Percentiles rank a stretch among this genome's conserved stretches.
Evolutionary conservation across 129 eudicot genomes (phyloP).

Genomic region (Saposhnikovia divaricata): DNA sequence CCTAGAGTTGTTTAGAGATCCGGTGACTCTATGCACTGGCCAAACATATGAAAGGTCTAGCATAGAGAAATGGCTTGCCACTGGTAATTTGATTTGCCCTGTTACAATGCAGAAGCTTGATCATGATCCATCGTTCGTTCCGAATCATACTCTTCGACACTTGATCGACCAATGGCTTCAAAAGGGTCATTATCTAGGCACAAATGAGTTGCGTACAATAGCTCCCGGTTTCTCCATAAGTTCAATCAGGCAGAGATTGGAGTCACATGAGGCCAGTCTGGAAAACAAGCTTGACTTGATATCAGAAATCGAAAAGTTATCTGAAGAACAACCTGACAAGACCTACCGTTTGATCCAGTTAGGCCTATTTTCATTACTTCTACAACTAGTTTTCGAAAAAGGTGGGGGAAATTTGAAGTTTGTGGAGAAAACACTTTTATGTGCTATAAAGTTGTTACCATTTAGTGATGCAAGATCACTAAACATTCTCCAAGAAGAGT

Average conservation of each 20-base stretch:
- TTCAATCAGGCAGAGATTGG: constrained; percentile 17
- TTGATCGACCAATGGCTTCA: constrained; percentile 28
- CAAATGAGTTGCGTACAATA: not conserved
- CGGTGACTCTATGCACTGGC: constrained; percentile 41
- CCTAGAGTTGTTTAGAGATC: constrained; percentile 35
- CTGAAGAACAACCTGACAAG: constrained; percentile 14
- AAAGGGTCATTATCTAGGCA: constrained; percentile 8
- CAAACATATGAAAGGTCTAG: constrained; percentile 39
- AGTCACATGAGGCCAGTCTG: constrained; percentile 20
- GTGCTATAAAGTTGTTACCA: constrained; percentile 29
- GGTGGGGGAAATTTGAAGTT: constrained; percentile 1
- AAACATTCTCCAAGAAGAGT: constrained; percentile 24
- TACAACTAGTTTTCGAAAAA: constrained; percentile 17
- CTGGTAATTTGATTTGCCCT: constrained; percentile 34
- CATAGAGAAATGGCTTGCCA: constrained; percentile 30
- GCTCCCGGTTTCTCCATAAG: constrained; percentile 2
- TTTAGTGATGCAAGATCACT: constrained; percentile 17
- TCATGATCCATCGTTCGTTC: constrained; percentile 18
- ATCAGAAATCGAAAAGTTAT: constrained; percentile 11
- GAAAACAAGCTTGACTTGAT: constrained; percentile 20
- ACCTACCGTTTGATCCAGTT: constrained; percentile 19
- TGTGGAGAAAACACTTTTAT: constrained; percentile 22
- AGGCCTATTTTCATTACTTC: constrained; percentile 16
- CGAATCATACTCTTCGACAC: constrained; percentile 32
- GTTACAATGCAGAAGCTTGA: constrained; percentile 41